A percentile compares a stretch with the other conserved stretches of the same genome.
These are phyloP conservation scores for Kwoniella dendrophila DNA, from an alignment of 768 basidiomycete genomes.

Conservation along the genomic window DNA sequence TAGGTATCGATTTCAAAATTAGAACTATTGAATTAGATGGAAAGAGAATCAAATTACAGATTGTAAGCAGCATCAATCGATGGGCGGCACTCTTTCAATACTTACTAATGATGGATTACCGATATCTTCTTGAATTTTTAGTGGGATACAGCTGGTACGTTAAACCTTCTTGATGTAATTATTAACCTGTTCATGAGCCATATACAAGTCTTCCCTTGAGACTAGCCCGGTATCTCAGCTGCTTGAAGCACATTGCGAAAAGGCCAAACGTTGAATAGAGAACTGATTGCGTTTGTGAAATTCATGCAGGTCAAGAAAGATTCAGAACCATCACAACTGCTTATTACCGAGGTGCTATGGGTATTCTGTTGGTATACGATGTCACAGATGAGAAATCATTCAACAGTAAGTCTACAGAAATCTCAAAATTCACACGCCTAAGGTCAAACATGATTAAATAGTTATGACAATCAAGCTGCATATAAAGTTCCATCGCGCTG, in stretches of 20 bases:
- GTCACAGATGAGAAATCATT: constrained; percentile 94
- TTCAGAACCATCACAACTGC: constrained; percentile 98
- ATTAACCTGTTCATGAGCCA: too few species aligned
- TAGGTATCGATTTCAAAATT: constrained; percentile 83
- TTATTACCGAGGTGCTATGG: constrained; percentile 98
- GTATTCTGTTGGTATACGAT: constrained; percentile 94
- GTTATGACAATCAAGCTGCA: too few species aligned
- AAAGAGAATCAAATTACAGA: constrained; percentile 98
- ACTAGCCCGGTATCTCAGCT: background rate
- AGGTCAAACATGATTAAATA: background rate
- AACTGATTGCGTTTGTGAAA: constrained; percentile 56
- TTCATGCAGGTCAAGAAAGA: constrained; percentile 85
- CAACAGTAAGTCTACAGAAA: constrained; percentile 71
- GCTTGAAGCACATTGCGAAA: background rate
- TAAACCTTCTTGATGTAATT: too few species aligned
- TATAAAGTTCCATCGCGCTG: background rate
- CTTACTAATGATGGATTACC: background rate
- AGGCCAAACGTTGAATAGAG: background rate
- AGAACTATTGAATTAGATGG: constrained; percentile 97
- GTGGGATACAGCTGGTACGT: constrained; percentile 87
- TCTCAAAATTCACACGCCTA: background rate
- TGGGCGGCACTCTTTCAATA: background rate
- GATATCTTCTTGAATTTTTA: constrained; percentile 51
- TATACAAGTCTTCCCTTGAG: too few species aligned
- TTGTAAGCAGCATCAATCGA: constrained; percentile 63